phyloP scores from a whole-genome alignment of 495 filamentous ascomycete species.

The Friedmanniomyces simplex region DNA sequence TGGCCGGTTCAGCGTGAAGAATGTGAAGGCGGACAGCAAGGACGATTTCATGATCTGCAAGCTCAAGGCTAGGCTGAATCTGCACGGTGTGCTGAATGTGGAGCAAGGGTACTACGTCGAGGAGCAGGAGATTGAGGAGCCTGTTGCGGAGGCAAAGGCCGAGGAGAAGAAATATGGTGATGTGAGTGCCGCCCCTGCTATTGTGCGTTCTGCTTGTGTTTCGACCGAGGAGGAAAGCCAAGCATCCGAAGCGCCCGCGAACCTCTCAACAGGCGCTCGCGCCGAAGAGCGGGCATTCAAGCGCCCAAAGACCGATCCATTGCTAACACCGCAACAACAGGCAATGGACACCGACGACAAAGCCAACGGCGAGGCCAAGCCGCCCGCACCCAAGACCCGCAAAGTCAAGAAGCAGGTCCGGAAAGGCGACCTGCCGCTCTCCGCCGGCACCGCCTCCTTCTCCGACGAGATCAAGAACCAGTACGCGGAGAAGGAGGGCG shows the following conservation, averaged over 20 bases:
- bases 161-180: conserved; percentile 50
- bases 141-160: conserved; percentile 52
- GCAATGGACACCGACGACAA: conserved; percentile 77
- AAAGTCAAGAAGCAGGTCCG: conserved; percentile 99
- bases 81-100: conserved; percentile 92
- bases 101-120: conserved; percentile 97
- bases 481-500: conserved; percentile 65
- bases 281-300: conserved; percentile 17
- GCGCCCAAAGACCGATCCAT: conserved; percentile 17
- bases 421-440: conserved; percentile 90
- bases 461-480: conserved; percentile 56
- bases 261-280: background rate
- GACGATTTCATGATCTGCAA: conserved; percentile 80
- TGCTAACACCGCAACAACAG: conserved; percentile 38
- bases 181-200: conserved; percentile 31
- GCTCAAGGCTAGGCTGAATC: conserved; percentile 93
- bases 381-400: conserved; percentile 71
- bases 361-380: conserved; percentile 51
- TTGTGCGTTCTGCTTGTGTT: background rate
- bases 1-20: conserved; percentile 66
- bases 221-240: background rate
- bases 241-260: background rate
- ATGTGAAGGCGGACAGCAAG: conserved; percentile 46
- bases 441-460: conserved; percentile 67
- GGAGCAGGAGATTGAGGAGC: conserved; percentile 95